phyloP scores from a whole-genome alignment of 306 rosid species.

The Hippophae tibetana region DNA sequence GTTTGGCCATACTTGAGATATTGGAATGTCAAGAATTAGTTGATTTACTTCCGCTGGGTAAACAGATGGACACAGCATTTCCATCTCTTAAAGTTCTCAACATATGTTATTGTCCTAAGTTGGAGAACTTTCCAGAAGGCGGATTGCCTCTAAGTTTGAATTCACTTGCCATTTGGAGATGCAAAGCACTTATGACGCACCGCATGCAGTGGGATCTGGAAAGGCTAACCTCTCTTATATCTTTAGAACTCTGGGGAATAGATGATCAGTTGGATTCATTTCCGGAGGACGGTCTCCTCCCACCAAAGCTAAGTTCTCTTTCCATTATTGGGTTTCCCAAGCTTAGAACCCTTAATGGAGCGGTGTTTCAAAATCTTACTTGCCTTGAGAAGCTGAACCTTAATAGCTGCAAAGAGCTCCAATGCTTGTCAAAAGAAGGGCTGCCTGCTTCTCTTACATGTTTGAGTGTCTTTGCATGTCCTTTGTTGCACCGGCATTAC shows the following conservation, averaged over 20 bases:
- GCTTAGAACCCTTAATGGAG: conserved; percentile 7
- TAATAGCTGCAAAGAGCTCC: not conserved
- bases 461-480: accelerated
- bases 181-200: conserved; percentile 13
- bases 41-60: too few relatives aligned
- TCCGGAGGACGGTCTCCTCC: conserved; percentile 18
- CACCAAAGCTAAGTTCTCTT: not conserved
- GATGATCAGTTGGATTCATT: conserved; percentile 9
- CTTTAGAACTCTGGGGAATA: not conserved
- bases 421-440: conserved; percentile 19
- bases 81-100: not conserved
- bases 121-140: conserved; percentile 13
- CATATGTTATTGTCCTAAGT: not conserved
- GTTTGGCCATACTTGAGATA: too few relatives aligned
- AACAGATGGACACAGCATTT: conserved; percentile 3
- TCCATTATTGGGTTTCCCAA: accelerated
- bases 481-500: conserved; percentile 1
- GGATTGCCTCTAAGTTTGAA: conserved; percentile 9
- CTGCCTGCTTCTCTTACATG: conserved; percentile 10
- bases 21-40: too few relatives aligned
- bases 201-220: conserved; percentile 18
- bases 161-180: not conserved
- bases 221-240: not conserved
- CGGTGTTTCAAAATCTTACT: conserved; percentile 12
- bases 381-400: not conserved